A percentile compares a stretch with the other conserved stretches of the same genome.
Conservation (phyloP, 805 yeast species). For the Maudiozyma pseudohumilis region DNA sequence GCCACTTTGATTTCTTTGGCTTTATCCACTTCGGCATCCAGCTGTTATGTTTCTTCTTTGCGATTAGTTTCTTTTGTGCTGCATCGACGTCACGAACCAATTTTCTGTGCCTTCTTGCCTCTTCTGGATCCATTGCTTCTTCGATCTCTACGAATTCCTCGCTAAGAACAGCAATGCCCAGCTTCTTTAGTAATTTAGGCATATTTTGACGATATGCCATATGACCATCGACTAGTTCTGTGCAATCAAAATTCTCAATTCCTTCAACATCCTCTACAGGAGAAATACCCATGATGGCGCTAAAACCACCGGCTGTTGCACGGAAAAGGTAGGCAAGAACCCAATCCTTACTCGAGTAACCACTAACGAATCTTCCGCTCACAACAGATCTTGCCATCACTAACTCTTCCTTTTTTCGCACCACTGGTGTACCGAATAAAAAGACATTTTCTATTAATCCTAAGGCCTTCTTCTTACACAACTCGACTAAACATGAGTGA, state of each 20-base stretch:
- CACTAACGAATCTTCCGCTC: slow-evolving; percentile 82
- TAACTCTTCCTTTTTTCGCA: slow-evolving; percentile 67
- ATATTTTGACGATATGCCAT: slow-evolving; percentile 94
- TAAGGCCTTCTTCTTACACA: slow-evolving; percentile 74
- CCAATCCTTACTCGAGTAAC: slow-evolving; percentile 91
- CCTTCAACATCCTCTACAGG: slow-evolving; percentile 55
- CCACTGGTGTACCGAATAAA: slow-evolving; percentile 81
- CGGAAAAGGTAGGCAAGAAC: slow-evolving; percentile 87
- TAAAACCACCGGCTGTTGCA: slow-evolving; percentile 91
- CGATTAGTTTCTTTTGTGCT: slow-evolving; percentile 53
- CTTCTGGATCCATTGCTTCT: slow-evolving; percentile 81
- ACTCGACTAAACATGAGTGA: slow-evolving; percentile 77
- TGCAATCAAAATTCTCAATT: slow-evolving; percentile 79
- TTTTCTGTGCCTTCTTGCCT: slow-evolving; percentile 71
- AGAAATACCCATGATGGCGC: slow-evolving; percentile 84
- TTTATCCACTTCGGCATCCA: slow-evolving; percentile 40
- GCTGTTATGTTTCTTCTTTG: slow-evolving; percentile 30
- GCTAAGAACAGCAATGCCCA: slow-evolving; percentile 73
- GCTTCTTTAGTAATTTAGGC: slow-evolving; percentile 61
- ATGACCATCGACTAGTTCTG: slow-evolving; percentile 84
- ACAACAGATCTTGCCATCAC: slow-evolving; percentile 75
- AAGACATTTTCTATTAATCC: slow-evolving; percentile 86
- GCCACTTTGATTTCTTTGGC: slow-evolving; percentile 50
- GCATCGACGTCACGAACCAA: slow-evolving; percentile 78
- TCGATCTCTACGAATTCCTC: slow-evolving; percentile 95